These are phyloP conservation scores for Beauveria sp. DNA, from an alignment of 2,329 filamentous ascomycete genomes.

Conservation along the genomic window DNA sequence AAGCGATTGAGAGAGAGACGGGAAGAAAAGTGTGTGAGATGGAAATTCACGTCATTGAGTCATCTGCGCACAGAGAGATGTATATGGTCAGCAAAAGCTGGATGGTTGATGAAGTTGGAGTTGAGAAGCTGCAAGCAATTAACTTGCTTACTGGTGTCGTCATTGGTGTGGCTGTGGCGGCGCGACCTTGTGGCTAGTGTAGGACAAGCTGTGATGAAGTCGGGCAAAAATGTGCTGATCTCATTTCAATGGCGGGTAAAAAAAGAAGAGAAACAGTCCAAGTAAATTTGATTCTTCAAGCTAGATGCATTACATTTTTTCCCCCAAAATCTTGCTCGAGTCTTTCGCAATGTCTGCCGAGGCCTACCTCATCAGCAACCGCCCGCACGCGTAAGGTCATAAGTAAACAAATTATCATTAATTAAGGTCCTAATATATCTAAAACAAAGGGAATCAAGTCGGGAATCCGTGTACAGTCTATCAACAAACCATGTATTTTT, in stretches of 20 bases:
- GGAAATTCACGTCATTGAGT: slow-evolving; percentile 2
- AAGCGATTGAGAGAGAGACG: neutral
- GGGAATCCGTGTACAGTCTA: neutral
- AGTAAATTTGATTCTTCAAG: too few relatives aligned
- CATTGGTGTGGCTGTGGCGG: neutral
- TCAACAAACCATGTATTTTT: neutral
- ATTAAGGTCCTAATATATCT: too few relatives aligned
- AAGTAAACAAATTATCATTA: too few relatives aligned
- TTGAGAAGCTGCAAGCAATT: neutral
- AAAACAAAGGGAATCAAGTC: neutral
- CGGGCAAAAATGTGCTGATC: too few relatives aligned
- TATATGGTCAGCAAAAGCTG: neutral
- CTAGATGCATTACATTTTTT: too few relatives aligned
- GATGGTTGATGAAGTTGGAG: neutral
- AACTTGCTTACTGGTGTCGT: neutral
- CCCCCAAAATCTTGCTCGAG: too few relatives aligned
- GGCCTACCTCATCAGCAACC: too few relatives aligned
- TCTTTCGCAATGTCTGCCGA: too few relatives aligned
- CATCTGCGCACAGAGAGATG: neutral
- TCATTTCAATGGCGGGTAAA: too few relatives aligned
- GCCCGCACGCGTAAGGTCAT: too few relatives aligned
- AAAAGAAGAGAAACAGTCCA: neutral
- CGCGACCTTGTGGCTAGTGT: slow-evolving; percentile 3
- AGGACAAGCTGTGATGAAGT: too few relatives aligned
- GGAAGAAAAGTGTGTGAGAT: neutral